Evolutionary conservation across 2,329 filamentous ascomycete species (phyloP).

Genomic region (Bipolaris sorokiniana): DNA sequence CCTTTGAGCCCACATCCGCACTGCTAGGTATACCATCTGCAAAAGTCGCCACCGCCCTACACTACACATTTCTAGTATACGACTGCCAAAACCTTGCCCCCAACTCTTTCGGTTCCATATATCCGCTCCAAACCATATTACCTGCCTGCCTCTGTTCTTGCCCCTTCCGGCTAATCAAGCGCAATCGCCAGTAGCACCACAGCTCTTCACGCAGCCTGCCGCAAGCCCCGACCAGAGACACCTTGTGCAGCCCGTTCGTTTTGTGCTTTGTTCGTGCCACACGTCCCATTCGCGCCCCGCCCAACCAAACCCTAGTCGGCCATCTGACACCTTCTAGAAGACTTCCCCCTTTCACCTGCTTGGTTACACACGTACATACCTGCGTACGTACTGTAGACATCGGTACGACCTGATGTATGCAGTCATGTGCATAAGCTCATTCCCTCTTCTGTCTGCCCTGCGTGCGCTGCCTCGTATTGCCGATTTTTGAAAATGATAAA

Average conservation of each 20-base stretch:
- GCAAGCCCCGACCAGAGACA: conserved; percentile 5
- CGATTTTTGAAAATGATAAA: background rate
- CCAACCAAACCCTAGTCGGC: background rate
- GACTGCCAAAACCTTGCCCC: background rate
- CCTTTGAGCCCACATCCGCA: background rate
- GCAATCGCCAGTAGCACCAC: conserved; percentile 10
- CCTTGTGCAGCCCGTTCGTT: conserved; percentile 10
- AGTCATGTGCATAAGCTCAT: conserved; percentile 11
- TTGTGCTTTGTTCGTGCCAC: background rate
- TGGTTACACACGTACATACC: background rate
- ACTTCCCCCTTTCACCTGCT: conserved; percentile 15
- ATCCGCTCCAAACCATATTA: conserved; percentile 1
- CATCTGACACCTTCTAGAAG: conserved; percentile 22
- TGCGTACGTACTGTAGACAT: background rate
- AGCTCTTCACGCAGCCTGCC: conserved; percentile 10
- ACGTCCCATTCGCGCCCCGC: background rate
- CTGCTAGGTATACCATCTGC: background rate
- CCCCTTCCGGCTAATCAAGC: conserved; percentile 6
- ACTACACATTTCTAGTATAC: background rate
- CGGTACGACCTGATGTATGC: background rate
- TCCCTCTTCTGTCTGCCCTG: conserved; percentile 1
- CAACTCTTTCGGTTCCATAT: conserved; percentile 1
- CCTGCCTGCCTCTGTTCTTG: background rate
- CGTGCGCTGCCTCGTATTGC: background rate
- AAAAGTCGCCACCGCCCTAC: conserved; percentile 1